phyloP scores from a whole-genome alignment of 1,284 basidiomycete species.

The Abortiporus biennis region DNA sequence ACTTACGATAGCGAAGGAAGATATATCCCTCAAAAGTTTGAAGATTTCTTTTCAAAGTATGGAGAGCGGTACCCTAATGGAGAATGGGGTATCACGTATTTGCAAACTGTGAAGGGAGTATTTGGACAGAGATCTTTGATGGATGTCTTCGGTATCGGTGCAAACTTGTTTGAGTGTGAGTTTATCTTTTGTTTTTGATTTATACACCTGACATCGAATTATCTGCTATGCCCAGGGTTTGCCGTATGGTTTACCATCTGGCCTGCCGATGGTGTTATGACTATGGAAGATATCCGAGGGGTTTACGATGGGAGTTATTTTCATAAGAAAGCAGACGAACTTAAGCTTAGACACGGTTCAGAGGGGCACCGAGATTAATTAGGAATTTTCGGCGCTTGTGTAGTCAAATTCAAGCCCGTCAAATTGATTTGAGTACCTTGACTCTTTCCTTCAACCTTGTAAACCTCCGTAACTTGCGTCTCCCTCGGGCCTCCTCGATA shows the following conservation, averaged over 20 bases:
- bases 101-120: constrained; percentile 16
- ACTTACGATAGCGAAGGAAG: constrained; percentile 38
- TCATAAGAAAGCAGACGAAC: no score
- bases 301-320: constrained; percentile 36
- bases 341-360: no score
- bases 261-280: constrained; percentile 39
- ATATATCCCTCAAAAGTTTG: constrained; percentile 32
- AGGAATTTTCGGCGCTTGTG: no score
- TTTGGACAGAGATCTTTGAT: constrained; percentile 28
- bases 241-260: constrained; percentile 41
- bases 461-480: no score
- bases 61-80: constrained; percentile 12
- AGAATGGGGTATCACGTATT: constrained; percentile 19
- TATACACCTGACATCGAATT: no score
- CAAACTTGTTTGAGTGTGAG: constrained; percentile 30
- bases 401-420: background rate
- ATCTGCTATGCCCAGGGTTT: constrained; percentile 39
- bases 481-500: no score
- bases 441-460: no score
- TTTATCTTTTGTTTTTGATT: background rate
- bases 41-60: constrained; percentile 36
- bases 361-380: no score
- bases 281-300: constrained; percentile 43
- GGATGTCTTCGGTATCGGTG: constrained; percentile 30
- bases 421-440: background rate